Base-by-base conservation (phyloP, 805 yeast species). In the Teunomyces aglyptinius region DNA sequence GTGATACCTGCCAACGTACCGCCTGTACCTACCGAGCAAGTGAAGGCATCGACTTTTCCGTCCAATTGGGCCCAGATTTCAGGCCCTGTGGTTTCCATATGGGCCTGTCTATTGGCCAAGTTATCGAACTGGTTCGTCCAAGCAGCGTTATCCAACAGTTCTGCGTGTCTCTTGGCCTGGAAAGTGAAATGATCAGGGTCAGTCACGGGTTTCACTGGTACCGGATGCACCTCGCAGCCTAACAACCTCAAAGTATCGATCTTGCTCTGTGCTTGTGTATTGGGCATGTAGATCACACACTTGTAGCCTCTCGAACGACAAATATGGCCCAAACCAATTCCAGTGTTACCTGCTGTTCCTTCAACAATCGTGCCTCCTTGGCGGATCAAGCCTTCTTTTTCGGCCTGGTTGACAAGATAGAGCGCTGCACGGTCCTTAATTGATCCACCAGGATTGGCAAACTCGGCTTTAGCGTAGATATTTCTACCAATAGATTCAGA, bases 341-440 rank as follows among this genome's bases (percentile, higher is more conserved):
- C 97, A n/a, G 97, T 89, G 68, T 89, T 89, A 27, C 97, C 97
- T 3, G 97, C 97, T 10, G 96, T 89, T 6, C 96, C 96, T 66
- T 89, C 97, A 13, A 89, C 91, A 26, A 89, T 80, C 2, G 96
- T 89, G 28, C 94, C 96, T 6, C 95, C 94, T 3, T 89, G 80
- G 48, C 69, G 62, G 47, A 89, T 71, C 46, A 76, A 67, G 2
- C 89, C 89, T 49, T 72, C 73, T 29, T 64, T 61, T 61, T 89
- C 96, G 22, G 96, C 96, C 53, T 89, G 90, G 54, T 85, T 76
- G 43, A 89, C 73, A 52, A 89, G 75, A 59, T 71, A 88, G 31
- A 86, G 71, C 0, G 96, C 96, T 12, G 97, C 96, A 48, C 97
- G 77, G 64, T 89, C 97, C 61, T 89, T 89, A 46, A 89, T 91